Conservation (phyloP, 768 basidiomycete genomes). For the Paxillus involutus region DNA sequence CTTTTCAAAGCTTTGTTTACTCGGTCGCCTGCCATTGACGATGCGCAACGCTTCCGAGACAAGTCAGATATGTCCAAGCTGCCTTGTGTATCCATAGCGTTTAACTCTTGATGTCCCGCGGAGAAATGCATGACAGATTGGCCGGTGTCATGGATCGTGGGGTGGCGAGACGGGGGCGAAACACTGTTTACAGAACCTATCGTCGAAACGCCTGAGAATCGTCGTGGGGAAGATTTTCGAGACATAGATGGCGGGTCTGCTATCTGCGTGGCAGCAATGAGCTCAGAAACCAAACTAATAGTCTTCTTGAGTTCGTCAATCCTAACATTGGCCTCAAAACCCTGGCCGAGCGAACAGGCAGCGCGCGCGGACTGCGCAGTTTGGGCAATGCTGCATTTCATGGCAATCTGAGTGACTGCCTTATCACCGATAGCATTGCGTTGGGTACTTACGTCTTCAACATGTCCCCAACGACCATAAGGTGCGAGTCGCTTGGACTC, state of each 20-base stretch:
- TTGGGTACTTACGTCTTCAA: slow-evolving; percentile 48
- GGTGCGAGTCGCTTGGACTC: slow-evolving; percentile 41
- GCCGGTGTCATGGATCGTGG: slow-evolving; percentile 23
- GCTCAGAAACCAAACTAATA: slow-evolving; percentile 51
- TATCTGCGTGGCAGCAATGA: slow-evolving; percentile 47
- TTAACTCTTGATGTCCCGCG: slow-evolving; percentile 12
- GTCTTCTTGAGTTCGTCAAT: slow-evolving; percentile 58
- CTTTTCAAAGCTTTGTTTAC: slow-evolving; percentile 48
- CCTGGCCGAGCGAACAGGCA: slow-evolving; percentile 47
- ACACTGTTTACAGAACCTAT: slow-evolving; percentile 38
- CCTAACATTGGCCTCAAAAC: slow-evolving; percentile 46
- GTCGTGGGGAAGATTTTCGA: slow-evolving; percentile 28
- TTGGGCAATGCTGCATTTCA: slow-evolving; percentile 51
- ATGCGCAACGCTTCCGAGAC: slow-evolving; percentile 52
- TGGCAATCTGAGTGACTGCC: slow-evolving; percentile 16
- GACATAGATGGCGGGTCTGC: slow-evolving; percentile 33
- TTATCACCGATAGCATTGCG: slow-evolving; percentile 13
- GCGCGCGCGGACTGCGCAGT: slow-evolving; percentile 58
- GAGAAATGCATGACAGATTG: slow-evolving; percentile 22
- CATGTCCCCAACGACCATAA: slow-evolving; percentile 50
- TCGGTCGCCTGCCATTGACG: slow-evolving; percentile 45
- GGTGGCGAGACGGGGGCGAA: slow-evolving; percentile 20
- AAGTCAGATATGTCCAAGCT: slow-evolving; percentile 37
- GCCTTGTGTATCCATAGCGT: slow-evolving; percentile 19
- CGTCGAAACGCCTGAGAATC: slow-evolving; percentile 29